Evolutionary conservation across 129 eudicot species (phyloP).

Genomic region (Flaveria robusta): DNA sequence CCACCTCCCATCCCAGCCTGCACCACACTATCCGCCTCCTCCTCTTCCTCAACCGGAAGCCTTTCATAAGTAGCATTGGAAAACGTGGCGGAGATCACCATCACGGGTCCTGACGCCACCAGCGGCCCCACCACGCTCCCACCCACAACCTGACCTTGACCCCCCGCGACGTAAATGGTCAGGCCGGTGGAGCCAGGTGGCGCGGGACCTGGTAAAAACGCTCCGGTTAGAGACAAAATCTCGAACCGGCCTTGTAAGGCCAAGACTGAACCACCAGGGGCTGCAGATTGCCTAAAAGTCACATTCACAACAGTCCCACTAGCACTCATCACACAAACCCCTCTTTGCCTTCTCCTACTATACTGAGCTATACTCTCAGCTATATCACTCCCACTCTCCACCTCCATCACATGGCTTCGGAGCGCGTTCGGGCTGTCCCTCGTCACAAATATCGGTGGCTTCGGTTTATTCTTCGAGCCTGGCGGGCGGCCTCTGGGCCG

Average conservation of each 20-base stretch:
- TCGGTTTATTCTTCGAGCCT: constrained; percentile 67
- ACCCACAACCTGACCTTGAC: constrained; percentile 80
- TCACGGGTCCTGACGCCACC: constrained; percentile 71
- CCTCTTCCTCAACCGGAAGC: constrained; percentile 64
- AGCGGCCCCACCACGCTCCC: constrained; percentile 74
- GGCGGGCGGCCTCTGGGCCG: constrained; percentile 78
- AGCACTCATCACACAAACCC: constrained; percentile 69
- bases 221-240: constrained; percentile 60
- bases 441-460: constrained; percentile 73
- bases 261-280: constrained; percentile 58
- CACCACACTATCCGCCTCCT: constrained; percentile 46
- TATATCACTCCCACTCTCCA: constrained; percentile 71
- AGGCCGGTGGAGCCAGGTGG: constrained; percentile 74
- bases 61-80: constrained; percentile 72
- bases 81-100: constrained; percentile 69
- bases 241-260: constrained; percentile 78
- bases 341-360: constrained; percentile 65
- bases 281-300: constrained; percentile 69
- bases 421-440: constrained; percentile 77
- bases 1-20: constrained; percentile 34
- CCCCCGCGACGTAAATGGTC: constrained; percentile 75
- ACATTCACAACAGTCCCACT: constrained; percentile 64
- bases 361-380: constrained; percentile 69
- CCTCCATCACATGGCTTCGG: constrained; percentile 78
- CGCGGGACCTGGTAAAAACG: constrained; percentile 76